Evolutionary conservation across 768 basidiomycete species (phyloP).

Genomic region (Naganishia vaughanmartiniae): DNA sequence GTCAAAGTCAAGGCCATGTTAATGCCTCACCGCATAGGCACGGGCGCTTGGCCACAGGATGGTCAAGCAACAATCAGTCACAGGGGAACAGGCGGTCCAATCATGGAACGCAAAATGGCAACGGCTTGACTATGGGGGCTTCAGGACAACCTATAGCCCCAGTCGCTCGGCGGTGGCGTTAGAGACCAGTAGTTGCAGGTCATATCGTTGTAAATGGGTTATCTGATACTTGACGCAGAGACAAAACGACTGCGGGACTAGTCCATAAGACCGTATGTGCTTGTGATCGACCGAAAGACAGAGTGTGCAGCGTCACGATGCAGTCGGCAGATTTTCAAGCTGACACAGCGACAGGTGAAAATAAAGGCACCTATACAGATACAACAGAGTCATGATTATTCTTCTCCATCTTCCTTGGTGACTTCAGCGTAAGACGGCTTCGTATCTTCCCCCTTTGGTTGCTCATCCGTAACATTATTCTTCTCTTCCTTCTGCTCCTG

Average conservation of each 20-base stretch:
- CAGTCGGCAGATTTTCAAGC: not conserved
- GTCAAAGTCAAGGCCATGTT: conserved; percentile 8
- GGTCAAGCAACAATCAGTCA: conserved; percentile 6
- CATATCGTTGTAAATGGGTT: not conserved
- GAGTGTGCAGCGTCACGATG: not conserved
- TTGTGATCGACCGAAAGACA: not conserved
- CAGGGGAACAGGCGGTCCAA: conserved; percentile 6
- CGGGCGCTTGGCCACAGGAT: conserved; percentile 7
- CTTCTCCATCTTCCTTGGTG: conserved; percentile 4
- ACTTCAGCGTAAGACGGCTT: conserved; percentile 22
- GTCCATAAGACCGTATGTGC: not conserved
- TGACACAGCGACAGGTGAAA: not conserved
- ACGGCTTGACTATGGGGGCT: conserved; percentile 1
- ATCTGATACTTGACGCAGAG: not conserved
- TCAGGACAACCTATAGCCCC: conserved; percentile 13
- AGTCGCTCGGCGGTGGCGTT: not conserved
- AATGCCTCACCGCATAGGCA: conserved; percentile 7
- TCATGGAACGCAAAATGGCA: not conserved
- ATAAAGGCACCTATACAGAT: not conserved
- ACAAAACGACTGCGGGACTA: not conserved
- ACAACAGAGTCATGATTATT: not conserved
- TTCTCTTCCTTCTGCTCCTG: not conserved
- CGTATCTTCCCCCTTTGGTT: not conserved
- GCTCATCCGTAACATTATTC: not conserved
- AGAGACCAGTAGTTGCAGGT: not conserved